Conservation (phyloP, 1,284 basidiomycete genomes). For the Apiotrichum siamense region DNA sequence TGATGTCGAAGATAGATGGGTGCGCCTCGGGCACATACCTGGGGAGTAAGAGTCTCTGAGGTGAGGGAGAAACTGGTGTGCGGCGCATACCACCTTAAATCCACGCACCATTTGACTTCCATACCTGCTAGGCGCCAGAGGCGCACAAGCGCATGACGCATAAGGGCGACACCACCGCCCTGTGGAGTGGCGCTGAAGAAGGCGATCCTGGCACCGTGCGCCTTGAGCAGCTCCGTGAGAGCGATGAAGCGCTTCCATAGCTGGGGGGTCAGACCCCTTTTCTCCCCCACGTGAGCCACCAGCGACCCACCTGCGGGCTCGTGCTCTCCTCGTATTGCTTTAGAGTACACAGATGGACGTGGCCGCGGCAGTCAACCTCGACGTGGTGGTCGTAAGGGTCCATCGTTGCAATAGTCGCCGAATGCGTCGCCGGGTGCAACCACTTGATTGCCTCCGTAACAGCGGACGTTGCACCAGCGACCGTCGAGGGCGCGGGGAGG, state of each 20-base stretch:
- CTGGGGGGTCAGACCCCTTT: constrained; percentile 5
- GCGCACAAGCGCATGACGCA: constrained; percentile 80
- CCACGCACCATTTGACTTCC: constrained; percentile 64
- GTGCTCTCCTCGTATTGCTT: constrained; percentile 41
- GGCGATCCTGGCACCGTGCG: constrained; percentile 73
- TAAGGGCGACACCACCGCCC: constrained; percentile 84
- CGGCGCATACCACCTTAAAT: neutral
- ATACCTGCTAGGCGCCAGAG: constrained; percentile 71
- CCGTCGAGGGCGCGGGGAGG: too few relatives aligned
- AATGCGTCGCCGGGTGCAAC: too few relatives aligned
- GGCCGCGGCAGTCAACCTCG: too few relatives aligned
- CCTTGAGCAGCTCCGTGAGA: constrained; percentile 69
- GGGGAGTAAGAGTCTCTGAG: neutral
- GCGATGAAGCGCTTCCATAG: constrained; percentile 53
- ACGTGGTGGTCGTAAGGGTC: too few relatives aligned
- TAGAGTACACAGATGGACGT: too few relatives aligned
- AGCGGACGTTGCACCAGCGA: too few relatives aligned
- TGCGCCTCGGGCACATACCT: constrained; percentile 75
- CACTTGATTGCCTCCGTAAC: too few relatives aligned
- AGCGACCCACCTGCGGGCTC: constrained; percentile 26
- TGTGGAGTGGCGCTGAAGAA: constrained; percentile 88
- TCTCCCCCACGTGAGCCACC: neutral
- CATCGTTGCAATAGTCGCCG: too few relatives aligned
- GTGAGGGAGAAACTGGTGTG: too few relatives aligned
- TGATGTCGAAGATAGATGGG: constrained; percentile 81